A percentile compares a stretch with the other conserved stretches of the same genome.
Conservation (phyloP, 164 flowering plant genomes). For the Brasenia schreberi region DNA sequence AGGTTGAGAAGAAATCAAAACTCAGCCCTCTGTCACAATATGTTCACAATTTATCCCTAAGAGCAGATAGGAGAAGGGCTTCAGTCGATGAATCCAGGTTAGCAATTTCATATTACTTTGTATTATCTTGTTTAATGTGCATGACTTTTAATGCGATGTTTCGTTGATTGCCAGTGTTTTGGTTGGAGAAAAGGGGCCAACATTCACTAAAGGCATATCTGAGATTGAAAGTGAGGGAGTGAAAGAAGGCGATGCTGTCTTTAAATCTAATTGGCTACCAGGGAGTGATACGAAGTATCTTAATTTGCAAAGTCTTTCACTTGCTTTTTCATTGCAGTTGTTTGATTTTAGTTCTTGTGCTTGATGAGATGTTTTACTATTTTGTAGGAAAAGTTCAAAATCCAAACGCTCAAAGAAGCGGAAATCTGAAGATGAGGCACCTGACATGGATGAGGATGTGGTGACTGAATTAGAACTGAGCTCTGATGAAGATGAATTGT, state of each 20-base stretch:
- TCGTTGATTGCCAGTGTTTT: slow-evolving; percentile 39
- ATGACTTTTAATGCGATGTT: neutral
- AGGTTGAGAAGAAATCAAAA: too few relatives aligned
- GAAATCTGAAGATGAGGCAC: slow-evolving; percentile 9
- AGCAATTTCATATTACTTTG: neutral
- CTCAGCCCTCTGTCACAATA: too few relatives aligned
- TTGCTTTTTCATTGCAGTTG: neutral
- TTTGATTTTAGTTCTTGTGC: neutral
- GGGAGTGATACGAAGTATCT: slow-evolving; percentile 43
- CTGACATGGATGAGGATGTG: slow-evolving; percentile 38
- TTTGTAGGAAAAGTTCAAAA: neutral
- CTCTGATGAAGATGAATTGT: slow-evolving; percentile 44
- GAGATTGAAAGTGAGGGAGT: too few relatives aligned
- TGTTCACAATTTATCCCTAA: too few relatives aligned
- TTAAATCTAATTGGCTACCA: slow-evolving; percentile 52
- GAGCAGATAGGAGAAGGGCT: slow-evolving; percentile 50
- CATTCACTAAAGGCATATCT: slow-evolving; percentile 30
- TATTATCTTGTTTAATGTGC: neutral
- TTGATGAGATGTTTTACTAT: neutral
- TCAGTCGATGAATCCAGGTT: slow-evolving; percentile 72
- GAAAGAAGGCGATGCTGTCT: too few relatives aligned
- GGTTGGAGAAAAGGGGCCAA: slow-evolving; percentile 54
- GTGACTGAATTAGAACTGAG: slow-evolving; percentile 52
- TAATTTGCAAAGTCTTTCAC: neutral
- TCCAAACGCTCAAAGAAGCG: slow-evolving; percentile 14